These are phyloP conservation scores for Hydnum rufescens DNA, from an alignment of 768 basidiomycete genomes.

Conservation along the genomic window DNA sequence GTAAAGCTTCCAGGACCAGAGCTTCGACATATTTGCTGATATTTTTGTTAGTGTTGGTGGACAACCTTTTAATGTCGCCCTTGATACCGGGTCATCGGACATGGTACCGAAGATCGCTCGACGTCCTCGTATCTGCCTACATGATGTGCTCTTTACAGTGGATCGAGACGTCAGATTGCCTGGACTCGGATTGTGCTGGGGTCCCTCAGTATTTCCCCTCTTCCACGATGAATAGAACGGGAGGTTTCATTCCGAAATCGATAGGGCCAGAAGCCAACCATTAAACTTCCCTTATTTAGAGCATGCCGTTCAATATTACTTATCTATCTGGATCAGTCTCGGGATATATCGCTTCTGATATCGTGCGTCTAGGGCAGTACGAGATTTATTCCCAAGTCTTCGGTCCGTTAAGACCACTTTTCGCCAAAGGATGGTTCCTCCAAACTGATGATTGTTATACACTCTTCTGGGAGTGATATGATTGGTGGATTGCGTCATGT, in stretches of 20 bases:
- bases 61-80: conserved; percentile 22
- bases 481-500: conserved; percentile 5
- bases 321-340: conserved; percentile 33
- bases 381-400: conserved; percentile 29
- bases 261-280: not conserved
- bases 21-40: too few relatives aligned
- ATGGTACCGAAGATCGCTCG: conserved; percentile 19
- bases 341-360: conserved; percentile 29
- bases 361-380: conserved; percentile 26
- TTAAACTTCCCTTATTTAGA: conserved; percentile 1
- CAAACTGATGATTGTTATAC: too few relatives aligned
- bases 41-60: conserved; percentile 1
- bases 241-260: not conserved
- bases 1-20: not conserved
- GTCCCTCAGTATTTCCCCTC: conserved; percentile 23
- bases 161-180: conserved; percentile 30
- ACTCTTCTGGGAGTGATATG: too few relatives aligned
- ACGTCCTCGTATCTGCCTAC: not conserved
- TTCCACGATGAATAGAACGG: conserved; percentile 16
- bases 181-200: conserved; percentile 25
- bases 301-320: conserved; percentile 23
- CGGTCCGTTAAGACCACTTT: conserved; percentile 17
- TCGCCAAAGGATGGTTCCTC: not conserved
- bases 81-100: conserved; percentile 42
- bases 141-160: conserved; percentile 21